Percentiles rank a stretch among this genome's conserved stretches.
phyloP scores from a whole-genome alignment of 331 rosid species.

The Stylosanthes scabra region DNA sequence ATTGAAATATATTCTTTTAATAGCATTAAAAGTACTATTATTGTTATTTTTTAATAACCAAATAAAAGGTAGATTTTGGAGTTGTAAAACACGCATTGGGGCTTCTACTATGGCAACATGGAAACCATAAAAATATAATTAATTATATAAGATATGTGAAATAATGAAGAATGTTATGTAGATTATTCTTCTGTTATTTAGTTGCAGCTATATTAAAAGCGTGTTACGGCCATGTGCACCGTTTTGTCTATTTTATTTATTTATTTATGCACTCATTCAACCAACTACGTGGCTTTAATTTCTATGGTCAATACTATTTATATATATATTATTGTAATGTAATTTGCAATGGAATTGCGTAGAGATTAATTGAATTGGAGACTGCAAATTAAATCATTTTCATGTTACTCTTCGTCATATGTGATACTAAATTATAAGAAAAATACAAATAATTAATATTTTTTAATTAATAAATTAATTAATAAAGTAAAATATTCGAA shows the following conservation, averaged over 20 bases:
- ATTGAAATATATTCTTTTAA: background rate
- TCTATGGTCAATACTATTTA: background rate
- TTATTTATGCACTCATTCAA: background rate
- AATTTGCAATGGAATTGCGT: background rate
- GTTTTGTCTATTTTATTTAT: background rate
- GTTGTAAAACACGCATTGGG: background rate
- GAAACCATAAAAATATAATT: background rate
- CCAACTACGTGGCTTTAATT: background rate
- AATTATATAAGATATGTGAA: background rate
- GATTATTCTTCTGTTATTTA: background rate
- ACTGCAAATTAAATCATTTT: background rate
- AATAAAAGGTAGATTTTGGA: background rate
- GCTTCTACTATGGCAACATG: background rate
- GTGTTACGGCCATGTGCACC: constrained; percentile 29
- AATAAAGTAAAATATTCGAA: no score
- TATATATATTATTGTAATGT: background rate
- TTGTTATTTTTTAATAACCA: background rate
- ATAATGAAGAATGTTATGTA: constrained; percentile 12
- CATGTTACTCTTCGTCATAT: background rate
- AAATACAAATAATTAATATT: no score
- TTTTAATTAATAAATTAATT: no score
- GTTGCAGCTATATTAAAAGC: background rate
- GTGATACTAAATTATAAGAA: background rate
- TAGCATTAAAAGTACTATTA: background rate
- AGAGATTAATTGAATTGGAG: background rate